phyloP scores from a whole-genome alignment of 2,329 filamentous ascomycete genomes.

The Neofusicoccum umdonicola region DNA sequence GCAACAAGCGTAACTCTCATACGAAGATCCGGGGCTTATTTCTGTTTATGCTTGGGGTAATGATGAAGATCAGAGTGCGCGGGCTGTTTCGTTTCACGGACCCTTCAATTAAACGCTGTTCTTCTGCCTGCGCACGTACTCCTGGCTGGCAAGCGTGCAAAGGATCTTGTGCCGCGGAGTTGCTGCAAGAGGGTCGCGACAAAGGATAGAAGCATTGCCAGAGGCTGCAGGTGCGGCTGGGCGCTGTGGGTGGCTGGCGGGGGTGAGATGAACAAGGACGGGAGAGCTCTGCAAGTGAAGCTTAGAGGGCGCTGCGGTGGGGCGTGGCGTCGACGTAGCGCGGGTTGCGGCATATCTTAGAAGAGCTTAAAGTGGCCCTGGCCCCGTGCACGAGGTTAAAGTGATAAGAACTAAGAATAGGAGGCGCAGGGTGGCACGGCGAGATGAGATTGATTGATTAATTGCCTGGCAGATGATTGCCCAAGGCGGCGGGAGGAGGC shows the following conservation, averaged over 20 bases:
- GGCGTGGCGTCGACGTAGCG: not conserved
- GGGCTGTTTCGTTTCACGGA: not conserved
- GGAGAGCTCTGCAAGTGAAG: not conserved
- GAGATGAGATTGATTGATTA: not conserved
- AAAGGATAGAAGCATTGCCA: too few species aligned
- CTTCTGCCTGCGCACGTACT: not conserved
- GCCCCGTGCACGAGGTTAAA: not conserved
- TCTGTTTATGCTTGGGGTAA: not conserved
- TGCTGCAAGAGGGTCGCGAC: too few species aligned
- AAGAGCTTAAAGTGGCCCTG: not conserved
- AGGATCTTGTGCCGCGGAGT: not conserved
- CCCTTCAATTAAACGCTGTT: not conserved
- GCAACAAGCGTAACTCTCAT: not conserved
- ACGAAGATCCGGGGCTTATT: not conserved
- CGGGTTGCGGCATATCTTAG: not conserved
- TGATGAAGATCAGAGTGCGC: not conserved
- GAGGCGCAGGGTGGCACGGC: not conserved
- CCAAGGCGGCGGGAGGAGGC: not conserved
- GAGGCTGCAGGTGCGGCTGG: too few species aligned
- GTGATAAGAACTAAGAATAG: not conserved
- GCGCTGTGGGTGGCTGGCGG: not conserved
- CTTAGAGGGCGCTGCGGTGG: not conserved
- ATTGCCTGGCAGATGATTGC: too few species aligned
- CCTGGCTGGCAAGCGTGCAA: not conserved
- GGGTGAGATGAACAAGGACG: not conserved